These are phyloP conservation scores for Nothomitra cinnamomea DNA, from an alignment of 2,329 filamentous ascomycete species.

Conservation along the genomic window DNA sequence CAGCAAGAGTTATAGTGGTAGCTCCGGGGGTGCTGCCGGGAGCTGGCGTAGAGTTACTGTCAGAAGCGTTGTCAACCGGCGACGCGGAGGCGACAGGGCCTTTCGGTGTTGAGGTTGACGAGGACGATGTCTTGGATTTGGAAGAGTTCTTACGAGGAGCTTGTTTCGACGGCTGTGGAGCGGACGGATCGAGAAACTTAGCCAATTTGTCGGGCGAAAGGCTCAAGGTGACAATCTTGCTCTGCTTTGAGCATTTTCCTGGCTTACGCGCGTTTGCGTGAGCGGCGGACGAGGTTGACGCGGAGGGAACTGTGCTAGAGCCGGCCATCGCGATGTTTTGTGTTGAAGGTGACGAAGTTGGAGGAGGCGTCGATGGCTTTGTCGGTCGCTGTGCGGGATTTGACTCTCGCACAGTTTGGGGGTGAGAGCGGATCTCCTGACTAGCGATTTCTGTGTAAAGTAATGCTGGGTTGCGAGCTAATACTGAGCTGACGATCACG, in stretches of 20 bases:
- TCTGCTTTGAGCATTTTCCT: slow-evolving; percentile 12
- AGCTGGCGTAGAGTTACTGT: slow-evolving; percentile 24
- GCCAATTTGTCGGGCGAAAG: slow-evolving; percentile 9
- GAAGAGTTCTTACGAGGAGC: slow-evolving; percentile 4
- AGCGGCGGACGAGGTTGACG: not conserved
- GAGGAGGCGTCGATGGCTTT: not conserved
- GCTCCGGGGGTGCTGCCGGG: slow-evolving; percentile 18
- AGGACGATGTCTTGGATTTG: slow-evolving; percentile 22
- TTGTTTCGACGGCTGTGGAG: not conserved
- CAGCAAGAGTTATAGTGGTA: slow-evolving; percentile 26
- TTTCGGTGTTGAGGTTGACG: slow-evolving; percentile 21
- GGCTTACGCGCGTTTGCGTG: not conserved
- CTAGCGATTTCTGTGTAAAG: not conserved
- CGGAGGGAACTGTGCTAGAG: not conserved
- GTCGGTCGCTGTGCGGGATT: slow-evolving; percentile 3
- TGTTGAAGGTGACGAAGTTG: not conserved
- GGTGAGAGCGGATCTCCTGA: slow-evolving; percentile 3
- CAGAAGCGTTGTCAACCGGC: slow-evolving; percentile 23
- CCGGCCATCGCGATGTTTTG: not conserved
- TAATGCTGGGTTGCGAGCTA: not conserved
- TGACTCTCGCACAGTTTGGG: not conserved
- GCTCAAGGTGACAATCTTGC: slow-evolving; percentile 11
- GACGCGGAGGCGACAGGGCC: slow-evolving; percentile 20
- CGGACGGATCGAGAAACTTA: slow-evolving; percentile 1
- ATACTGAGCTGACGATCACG: slow-evolving; percentile 1